phyloP scores from a whole-genome alignment of 1,284 basidiomycete species.

The Lentinus polychrous region DNA sequence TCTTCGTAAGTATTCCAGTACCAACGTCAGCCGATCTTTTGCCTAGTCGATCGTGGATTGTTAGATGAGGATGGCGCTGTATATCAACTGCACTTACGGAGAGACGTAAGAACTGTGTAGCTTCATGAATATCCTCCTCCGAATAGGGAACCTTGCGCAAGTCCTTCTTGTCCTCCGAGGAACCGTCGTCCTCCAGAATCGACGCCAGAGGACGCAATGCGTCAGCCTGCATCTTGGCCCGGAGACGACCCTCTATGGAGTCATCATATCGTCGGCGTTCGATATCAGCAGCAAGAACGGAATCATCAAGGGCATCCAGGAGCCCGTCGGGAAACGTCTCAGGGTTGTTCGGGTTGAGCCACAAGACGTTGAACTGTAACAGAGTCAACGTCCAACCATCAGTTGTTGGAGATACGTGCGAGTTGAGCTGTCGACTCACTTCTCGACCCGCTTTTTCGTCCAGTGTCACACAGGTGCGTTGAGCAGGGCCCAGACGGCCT shows the following conservation, averaged over 20 bases:
- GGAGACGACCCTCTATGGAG: conserved; percentile 43
- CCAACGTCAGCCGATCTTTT: conserved; percentile 57
- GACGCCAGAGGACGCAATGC: conserved; percentile 46
- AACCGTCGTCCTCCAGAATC: conserved; percentile 27
- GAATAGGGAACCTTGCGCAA: conserved; percentile 32
- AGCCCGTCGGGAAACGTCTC: conserved; percentile 63
- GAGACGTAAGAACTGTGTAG: conserved; percentile 57
- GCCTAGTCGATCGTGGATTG: conserved; percentile 36
- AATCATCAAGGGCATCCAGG: conserved; percentile 45
- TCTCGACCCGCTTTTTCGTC: conserved; percentile 64
- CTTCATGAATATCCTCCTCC: conserved; percentile 56
- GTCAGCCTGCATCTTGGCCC: conserved; percentile 63
- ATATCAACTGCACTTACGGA: conserved; percentile 36
- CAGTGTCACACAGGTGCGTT: conserved; percentile 62
- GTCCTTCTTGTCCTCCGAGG: conserved; percentile 19
- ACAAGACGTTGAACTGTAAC: conserved; percentile 71
- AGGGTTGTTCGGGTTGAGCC: conserved; percentile 59
- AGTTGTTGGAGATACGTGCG: neutral
- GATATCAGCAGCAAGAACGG: conserved; percentile 18
- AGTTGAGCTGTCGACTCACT: conserved; percentile 34
- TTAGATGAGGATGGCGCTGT: neutral
- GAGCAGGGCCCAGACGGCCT: conserved; percentile 56
- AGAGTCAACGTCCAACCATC: neutral
- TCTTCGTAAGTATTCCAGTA: conserved; percentile 68
- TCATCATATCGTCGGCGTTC: conserved; percentile 18